These are phyloP conservation scores for Diaporthe sp. DNA, from an alignment of 2,329 filamentous ascomycete species.

Conservation along the genomic window DNA sequence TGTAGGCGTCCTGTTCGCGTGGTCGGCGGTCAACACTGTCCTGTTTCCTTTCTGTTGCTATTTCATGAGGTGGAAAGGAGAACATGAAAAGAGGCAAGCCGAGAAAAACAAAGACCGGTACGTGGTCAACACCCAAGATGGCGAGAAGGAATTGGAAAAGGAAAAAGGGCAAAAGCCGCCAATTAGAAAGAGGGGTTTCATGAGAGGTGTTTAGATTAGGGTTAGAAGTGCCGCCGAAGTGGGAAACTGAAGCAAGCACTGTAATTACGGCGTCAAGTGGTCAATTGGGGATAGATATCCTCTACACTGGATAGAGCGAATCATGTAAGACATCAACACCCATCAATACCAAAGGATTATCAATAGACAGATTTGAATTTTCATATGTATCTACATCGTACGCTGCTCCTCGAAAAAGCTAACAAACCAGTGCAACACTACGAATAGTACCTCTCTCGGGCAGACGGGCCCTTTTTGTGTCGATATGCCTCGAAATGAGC, in stretches of 20 bases:
- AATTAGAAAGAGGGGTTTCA: constrained; percentile 49
- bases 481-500: constrained; percentile 35
- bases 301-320: not conserved
- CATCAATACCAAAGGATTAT: not conserved
- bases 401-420: not conserved
- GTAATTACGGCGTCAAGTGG: not conserved
- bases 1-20: constrained; percentile 72
- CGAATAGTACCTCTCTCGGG: constrained; percentile 38
- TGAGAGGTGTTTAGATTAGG: constrained; percentile 46
- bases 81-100: constrained; percentile 46
- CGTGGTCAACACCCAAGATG: constrained; percentile 45
- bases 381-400: not conserved
- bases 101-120: constrained; percentile 47
- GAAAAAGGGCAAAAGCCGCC: constrained; percentile 47
- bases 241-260: not conserved
- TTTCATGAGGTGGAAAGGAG: constrained; percentile 57
- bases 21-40: constrained; percentile 65
- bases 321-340: not conserved
- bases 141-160: constrained; percentile 48
- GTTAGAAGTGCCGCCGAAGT: not conserved
- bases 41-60: constrained; percentile 66
- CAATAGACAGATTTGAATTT: not conserved
- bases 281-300: no score
- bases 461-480: constrained; percentile 34
- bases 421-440: not conserved